Percentiles rank a stretch among this genome's conserved stretches.
Conservation (phyloP, 2,329 filamentous ascomycete genomes). For the Clonostachys chloroleuca region DNA sequence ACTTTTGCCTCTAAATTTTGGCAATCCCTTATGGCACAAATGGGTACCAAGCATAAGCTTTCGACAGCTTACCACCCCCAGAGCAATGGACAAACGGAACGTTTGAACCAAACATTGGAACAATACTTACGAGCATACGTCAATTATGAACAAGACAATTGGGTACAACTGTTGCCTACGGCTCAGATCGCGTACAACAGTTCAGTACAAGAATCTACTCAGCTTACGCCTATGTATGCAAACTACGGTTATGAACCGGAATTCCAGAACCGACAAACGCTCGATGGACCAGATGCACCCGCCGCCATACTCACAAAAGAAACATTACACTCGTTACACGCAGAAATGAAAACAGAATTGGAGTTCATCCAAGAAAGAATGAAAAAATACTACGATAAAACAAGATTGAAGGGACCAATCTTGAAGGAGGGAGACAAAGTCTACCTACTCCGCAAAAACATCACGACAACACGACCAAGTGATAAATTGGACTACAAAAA, state of each 20-base stretch:
- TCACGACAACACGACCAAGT: slow-evolving; percentile 6
- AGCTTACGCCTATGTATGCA: not conserved
- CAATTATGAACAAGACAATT: slow-evolving; percentile 1
- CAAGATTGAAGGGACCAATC: slow-evolving; percentile 7
- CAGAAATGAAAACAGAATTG: slow-evolving; percentile 2
- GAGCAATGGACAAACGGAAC: not conserved
- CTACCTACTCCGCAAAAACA: slow-evolving; percentile 9
- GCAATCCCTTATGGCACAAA: not conserved
- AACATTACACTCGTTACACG: too few relatives aligned
- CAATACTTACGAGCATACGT: slow-evolving; percentile 1
- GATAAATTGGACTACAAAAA: slow-evolving; percentile 11
- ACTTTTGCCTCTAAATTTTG: slow-evolving; percentile 3
- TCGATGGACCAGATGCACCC: not conserved
- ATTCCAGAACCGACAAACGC: not conserved
- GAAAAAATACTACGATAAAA: slow-evolving; percentile 6
- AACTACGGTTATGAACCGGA: slow-evolving; percentile 4
- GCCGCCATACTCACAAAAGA: slow-evolving; percentile 1
- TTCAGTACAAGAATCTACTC: not conserved
- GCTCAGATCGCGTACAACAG: not conserved
- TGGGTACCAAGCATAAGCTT: slow-evolving; percentile 1
- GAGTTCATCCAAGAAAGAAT: slow-evolving; percentile 4
- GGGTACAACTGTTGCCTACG: not conserved
- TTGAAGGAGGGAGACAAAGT: slow-evolving; percentile 7
- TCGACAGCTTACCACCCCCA: not conserved
- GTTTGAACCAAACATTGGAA: slow-evolving; percentile 1